Base-by-base conservation (phyloP, 179 eudicot genomes). In the Dionaea muscipula region DNA sequence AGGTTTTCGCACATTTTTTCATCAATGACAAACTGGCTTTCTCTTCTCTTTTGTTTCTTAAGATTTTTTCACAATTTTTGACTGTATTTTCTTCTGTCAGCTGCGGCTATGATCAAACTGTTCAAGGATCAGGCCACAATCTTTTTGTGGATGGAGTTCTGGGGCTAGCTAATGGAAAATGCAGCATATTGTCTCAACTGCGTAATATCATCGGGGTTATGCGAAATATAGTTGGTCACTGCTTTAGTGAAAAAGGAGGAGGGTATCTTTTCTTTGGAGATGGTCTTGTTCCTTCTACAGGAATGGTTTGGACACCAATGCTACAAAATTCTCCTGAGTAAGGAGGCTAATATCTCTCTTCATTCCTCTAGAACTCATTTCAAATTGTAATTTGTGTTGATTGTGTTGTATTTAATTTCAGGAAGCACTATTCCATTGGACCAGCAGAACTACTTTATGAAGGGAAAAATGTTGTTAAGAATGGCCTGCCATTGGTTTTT, bases 41-140 rank as follows among this genome's bases (percentile, higher is more conserved):
- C n/a, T n/a, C n/a, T n/a, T n/a, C n/a, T n/a, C n/a, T n/a, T n/a
- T n/a, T n/a, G n/a, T n/a, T n/a, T n/a, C n/a, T n/a, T n/a, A n/a
- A n/a, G n/a, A n/a, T n/a, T n/a, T n/a, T n/a, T n/a, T n/a, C n/a
- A n/a, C n/a, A n/a, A n/a, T n/a, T n/a, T n/a, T n/a, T n/a, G n/a
- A n/a, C n/a, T n/a, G n/a, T n/a, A n/a, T n/a, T n/a, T n/a, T n/a
- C n/a, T n/a, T n/a, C n/a, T n/a, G n/a, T n/a, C 66, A 91, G 99
- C 21, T 93, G 99, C 57, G 99, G 99, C 25, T 93, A 85, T 77
- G 68, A 85, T 73, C 96, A 93, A 72, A 83, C 73, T 64, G 62
- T 82, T 59, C 72, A 72, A 13, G 46, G 60, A 48, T 57, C 86
- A 40, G 41, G 60, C 40, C 67, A 68, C 40, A 59, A 81, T 63